These are phyloP conservation scores for Epichloe typhina DNA, from an alignment of 2,329 filamentous ascomycete species.

Conservation along the genomic window DNA sequence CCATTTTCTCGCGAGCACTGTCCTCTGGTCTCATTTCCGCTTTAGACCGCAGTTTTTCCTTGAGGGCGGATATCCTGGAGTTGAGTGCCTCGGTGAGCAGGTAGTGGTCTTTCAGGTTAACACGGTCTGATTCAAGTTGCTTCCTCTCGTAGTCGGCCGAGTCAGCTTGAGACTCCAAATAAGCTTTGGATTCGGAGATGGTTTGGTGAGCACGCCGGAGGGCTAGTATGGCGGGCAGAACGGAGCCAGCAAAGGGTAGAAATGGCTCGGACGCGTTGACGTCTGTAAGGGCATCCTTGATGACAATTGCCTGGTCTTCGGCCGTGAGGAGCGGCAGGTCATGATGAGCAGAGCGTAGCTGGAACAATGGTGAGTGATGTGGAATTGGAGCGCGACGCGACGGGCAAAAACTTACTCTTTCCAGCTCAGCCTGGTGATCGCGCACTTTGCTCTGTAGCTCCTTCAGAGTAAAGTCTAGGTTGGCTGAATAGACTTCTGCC, in stretches of 20 bases:
- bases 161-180: constrained; percentile 33
- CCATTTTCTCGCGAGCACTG: constrained; percentile 48
- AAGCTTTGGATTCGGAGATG: constrained; percentile 49
- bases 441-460: constrained; percentile 48
- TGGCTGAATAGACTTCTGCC: constrained; percentile 23
- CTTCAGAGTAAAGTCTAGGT: constrained; percentile 52
- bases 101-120: constrained; percentile 39
- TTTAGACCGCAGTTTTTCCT: constrained; percentile 40
- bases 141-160: constrained; percentile 30
- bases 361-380: background rate
- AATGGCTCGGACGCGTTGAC: constrained; percentile 49
- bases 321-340: constrained; percentile 14
- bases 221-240: constrained; percentile 59
- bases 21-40: constrained; percentile 47
- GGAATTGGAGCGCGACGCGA: background rate
- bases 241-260: constrained; percentile 52
- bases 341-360: constrained; percentile 17
- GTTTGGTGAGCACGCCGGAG: constrained; percentile 53
- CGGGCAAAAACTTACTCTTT: constrained; percentile 23
- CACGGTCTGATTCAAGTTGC: constrained; percentile 36
- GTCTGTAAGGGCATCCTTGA: constrained; percentile 53
- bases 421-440: constrained; percentile 38
- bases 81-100: constrained; percentile 40
- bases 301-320: constrained; percentile 24
- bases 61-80: constrained; percentile 45